These are phyloP conservation scores for Trichosanthes cucumerina DNA, from an alignment of 306 rosid genomes.

Conservation along the genomic window DNA sequence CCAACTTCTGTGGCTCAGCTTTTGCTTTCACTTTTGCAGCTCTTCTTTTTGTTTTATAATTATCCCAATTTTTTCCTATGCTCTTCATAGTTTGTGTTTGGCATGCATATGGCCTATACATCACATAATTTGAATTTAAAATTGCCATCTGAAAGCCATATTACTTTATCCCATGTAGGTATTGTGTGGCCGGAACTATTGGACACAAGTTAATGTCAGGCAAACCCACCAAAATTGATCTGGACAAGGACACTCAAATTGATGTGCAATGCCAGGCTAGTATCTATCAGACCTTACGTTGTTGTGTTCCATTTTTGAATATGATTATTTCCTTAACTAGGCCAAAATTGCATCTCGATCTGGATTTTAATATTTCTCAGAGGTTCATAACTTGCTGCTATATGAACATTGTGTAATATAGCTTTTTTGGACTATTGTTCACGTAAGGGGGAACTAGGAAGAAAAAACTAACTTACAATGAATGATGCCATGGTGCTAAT, in stretches of 20 bases:
- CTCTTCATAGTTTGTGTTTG: background rate
- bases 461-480: background rate
- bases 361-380: background rate
- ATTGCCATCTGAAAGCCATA: background rate
- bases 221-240: conserved; percentile 54
- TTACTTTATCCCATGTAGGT: conserved; percentile 33
- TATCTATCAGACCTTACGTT: conserved; percentile 10
- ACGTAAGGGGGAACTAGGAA: background rate
- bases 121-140: background rate
- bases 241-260: conserved; percentile 54
- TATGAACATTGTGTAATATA: background rate
- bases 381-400: background rate
- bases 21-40: background rate
- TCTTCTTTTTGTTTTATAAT: background rate
- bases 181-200: conserved; percentile 72
- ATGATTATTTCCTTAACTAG: background rate
- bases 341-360: background rate
- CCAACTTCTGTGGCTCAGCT: background rate
- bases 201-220: conserved; percentile 85
- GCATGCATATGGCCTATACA: background rate
- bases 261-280: conserved; percentile 82
- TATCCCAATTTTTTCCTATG: background rate
- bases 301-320: background rate
- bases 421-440: background rate
- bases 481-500: background rate